Evolutionary conservation across 306 rosid species (phyloP), one percentile per base, ranked within the genome.

Genomic region (Trifolium subterraneum): DNA sequence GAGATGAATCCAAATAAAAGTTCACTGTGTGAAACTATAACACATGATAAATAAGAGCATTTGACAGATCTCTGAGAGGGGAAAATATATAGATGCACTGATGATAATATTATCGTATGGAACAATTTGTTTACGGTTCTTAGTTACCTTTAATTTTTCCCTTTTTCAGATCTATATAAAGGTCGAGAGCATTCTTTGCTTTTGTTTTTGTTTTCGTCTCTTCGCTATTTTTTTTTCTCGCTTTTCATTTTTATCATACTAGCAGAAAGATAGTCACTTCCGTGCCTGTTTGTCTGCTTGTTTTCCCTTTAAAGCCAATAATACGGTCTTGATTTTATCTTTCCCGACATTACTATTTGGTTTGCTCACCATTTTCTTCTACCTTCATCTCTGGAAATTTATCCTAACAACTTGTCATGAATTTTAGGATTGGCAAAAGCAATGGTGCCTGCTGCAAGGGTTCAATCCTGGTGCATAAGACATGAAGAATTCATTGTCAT

Each of bases 371-470:
- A 16, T 70, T 62, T 13, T 6, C 1, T 12, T 59, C 64, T 77
- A 58, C 39, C n/a, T 66, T 61, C 38, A 38, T 71, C 18, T 60
- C 5, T 66, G 20, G 38, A 58, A 58, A 0, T 7, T 27, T 81
- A 54, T 47, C 51, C 64, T 56, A 36, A 76, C 86, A 47, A 67
- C 42, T 67, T 80, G 39, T 80, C 51, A 35, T 63, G 79, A 52
- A 76, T 60, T 67, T 67, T 73, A 82, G 88, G 86, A 76, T 67
- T 74, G 79, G 88, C 2, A 68, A 79, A 64, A 22, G 39, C 52
- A 68, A 42, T 62, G 88, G 74, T 62, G 68, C 55, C 63, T 55
- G 78, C 71, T 70, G 73, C 66, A 56, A 77, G 78, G 75, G 61
- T 48, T 62, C 75, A 23, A 75, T 38, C 66, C 54, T 76, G 77